Conservation (phyloP, 768 basidiomycete species). For the Phylloporus arenicola region DNA sequence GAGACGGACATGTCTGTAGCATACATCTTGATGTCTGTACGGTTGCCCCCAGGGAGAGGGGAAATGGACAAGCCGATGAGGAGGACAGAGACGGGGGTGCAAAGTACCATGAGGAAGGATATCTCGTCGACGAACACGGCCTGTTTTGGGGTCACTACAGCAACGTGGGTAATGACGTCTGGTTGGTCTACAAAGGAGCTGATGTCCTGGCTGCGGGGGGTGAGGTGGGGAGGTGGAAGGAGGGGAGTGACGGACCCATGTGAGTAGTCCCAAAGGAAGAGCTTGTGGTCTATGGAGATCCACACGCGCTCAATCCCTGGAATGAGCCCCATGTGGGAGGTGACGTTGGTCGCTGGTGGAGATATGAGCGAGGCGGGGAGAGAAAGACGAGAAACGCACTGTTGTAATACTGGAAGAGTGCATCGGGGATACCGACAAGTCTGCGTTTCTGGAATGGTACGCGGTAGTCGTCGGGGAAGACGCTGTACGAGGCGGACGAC, state of each 20-base stretch:
- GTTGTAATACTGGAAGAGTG: conserved; percentile 72
- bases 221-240: neutral
- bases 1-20: conserved; percentile 79
- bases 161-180: conserved; percentile 85
- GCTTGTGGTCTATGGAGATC: conserved; percentile 90
- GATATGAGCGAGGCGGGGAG: conserved; percentile 9
- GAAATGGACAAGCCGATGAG: conserved; percentile 74
- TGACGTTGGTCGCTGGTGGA: conserved; percentile 54
- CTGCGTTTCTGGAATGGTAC: conserved; percentile 77
- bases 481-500: conserved; percentile 72
- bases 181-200: conserved; percentile 88
- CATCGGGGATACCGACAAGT: conserved; percentile 72
- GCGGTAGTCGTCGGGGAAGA: conserved; percentile 71
- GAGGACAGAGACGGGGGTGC: conserved; percentile 76
- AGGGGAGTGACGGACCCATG: conserved; percentile 62
- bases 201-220: conserved; percentile 66
- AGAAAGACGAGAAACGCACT: conserved; percentile 39
- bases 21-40: conserved; percentile 81
- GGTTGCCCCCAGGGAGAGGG: conserved; percentile 38
- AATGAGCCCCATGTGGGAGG: conserved; percentile 84
- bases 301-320: conserved; percentile 92
- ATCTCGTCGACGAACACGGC: conserved; percentile 93
- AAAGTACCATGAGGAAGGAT: conserved; percentile 80
- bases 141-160: conserved; percentile 78
- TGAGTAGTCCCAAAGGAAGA: conserved; percentile 95